A percentile compares a stretch with the other conserved stretches of the same genome.
phyloP scores from a whole-genome alignment of 2,329 filamentous ascomycete genomes.

The Parascedosporium putredinis region DNA sequence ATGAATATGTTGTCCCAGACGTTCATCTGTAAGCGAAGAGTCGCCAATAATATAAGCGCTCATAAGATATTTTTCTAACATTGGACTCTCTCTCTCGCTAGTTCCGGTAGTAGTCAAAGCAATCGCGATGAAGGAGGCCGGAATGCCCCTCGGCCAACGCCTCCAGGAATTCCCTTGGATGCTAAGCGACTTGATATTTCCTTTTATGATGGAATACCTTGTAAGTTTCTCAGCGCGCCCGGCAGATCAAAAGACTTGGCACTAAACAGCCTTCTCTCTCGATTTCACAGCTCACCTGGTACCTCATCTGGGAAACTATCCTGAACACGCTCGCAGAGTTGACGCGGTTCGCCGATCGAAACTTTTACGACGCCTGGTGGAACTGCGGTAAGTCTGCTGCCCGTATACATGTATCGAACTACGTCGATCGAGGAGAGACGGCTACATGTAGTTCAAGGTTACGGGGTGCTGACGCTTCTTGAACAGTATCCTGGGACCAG shows the following conservation, averaged over 20 bases:
- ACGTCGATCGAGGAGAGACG: too few species aligned
- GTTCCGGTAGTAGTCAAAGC: slow-evolving; percentile 61
- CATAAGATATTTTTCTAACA: slow-evolving; percentile 9
- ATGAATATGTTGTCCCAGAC: slow-evolving; percentile 72
- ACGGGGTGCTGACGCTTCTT: too few species aligned
- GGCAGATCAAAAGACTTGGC: too few species aligned
- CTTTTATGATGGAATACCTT: slow-evolving; percentile 69
- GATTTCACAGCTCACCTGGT: slow-evolving; percentile 52
- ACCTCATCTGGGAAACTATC: slow-evolving; percentile 69
- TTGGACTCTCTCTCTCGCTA: slow-evolving; percentile 13
- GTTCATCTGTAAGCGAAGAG: slow-evolving; percentile 55
- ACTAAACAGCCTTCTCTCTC: neutral
- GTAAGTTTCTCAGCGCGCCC: too few species aligned
- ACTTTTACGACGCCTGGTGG: slow-evolving; percentile 60
- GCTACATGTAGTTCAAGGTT: too few species aligned
- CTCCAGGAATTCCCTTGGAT: slow-evolving; percentile 64
- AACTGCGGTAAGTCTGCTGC: slow-evolving; percentile 34
- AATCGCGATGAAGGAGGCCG: slow-evolving; percentile 55
- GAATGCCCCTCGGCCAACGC: slow-evolving; percentile 48
- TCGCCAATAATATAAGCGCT: too few species aligned
- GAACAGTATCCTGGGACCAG: slow-evolving; percentile 60
- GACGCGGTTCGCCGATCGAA: slow-evolving; percentile 66
- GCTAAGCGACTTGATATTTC: slow-evolving; percentile 65
- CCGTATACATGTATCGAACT: neutral
- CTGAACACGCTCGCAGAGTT: slow-evolving; percentile 69